phyloP scores from a whole-genome alignment of 2,329 filamentous ascomycete genomes.

The Pseudopyricularia cyperi region DNA sequence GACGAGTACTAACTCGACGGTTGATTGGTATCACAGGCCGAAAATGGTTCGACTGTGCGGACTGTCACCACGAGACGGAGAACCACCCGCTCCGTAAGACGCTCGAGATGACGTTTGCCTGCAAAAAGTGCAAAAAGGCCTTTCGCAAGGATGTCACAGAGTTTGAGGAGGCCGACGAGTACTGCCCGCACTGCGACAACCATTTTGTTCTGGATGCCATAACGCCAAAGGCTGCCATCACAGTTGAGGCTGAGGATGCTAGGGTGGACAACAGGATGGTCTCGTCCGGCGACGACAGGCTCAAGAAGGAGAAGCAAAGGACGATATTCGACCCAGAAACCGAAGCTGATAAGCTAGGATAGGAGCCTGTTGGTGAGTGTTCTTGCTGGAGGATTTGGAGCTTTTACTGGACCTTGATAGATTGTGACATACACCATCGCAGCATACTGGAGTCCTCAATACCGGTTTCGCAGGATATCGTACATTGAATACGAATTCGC shows the following conservation, averaged over 20 bases:
- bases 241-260: constrained; percentile 84
- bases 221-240: constrained; percentile 68
- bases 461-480: not conserved
- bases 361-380: constrained; percentile 6
- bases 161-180: constrained; percentile 95
- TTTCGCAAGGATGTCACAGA: constrained; percentile 89
- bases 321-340: constrained; percentile 67
- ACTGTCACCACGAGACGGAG: constrained; percentile 80
- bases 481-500: not conserved
- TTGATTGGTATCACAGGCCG: constrained; percentile 40
- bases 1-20: not conserved
- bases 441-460: too few species aligned
- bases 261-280: constrained; percentile 82
- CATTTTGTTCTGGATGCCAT: constrained; percentile 89
- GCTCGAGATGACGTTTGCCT: constrained; percentile 86
- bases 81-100: constrained; percentile 62
- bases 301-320: constrained; percentile 43
- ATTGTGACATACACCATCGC: not conserved
- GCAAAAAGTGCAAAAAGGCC: constrained; percentile 98
- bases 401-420: not conserved
- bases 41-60: constrained; percentile 98
- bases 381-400: not conserved
- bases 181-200: constrained; percentile 98
- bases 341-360: constrained; percentile 66
- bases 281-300: constrained; percentile 60